Base-by-base conservation (phyloP, 73 alveolate species). In the Uronychia binucleata region DNA sequence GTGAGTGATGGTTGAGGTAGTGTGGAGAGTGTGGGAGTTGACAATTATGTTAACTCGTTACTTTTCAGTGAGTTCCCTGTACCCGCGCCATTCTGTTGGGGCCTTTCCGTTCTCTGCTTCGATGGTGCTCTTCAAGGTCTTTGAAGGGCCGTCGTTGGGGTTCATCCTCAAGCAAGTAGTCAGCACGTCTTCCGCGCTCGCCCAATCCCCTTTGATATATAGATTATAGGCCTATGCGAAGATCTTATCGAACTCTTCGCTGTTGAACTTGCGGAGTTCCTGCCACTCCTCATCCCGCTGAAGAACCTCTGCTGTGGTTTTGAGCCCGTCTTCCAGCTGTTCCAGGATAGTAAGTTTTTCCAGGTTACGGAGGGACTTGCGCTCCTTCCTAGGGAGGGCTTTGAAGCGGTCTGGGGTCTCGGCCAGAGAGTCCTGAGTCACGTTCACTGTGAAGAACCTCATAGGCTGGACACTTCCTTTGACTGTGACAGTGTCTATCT, bases 381-480 rank as follows among this genome's bases (percentile, higher is more conserved):
- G 74, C 30, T 74, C 84, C 57, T 76, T 76, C 1, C 34, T 14
- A 1, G 80, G 13, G 30, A 75, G 26, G 0, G 19, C 30, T 26
- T 14, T 27, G 1, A 83, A 34, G 67, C 85, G 74, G 34, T 83
- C 90, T 27, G 33, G 31, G 1, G 1, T 75, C 30, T 74, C 85
- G 28, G 13, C 30, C 30, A 90, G 82, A 74, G 81, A 91, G 35
- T 60, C 92, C 35, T 89, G 79, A 74, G 93, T 97, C 26, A 94
- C 83, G 90, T 93, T 97, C 0, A 96, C 84, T n/a, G 97, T 93
- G 88, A 86, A 94, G 29, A 94, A 84, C 60, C 97, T 94, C 78
- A 97, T 85, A 5, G 97, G 98, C 84, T 77, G 90, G 35, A 90
- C 84, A 74, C 97, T 96, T 88, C 96, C 99, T 89, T 96, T 97